phyloP scores from a whole-genome alignment of 1,284 basidiomycete genomes.

The Austroboletus niveus region DNA sequence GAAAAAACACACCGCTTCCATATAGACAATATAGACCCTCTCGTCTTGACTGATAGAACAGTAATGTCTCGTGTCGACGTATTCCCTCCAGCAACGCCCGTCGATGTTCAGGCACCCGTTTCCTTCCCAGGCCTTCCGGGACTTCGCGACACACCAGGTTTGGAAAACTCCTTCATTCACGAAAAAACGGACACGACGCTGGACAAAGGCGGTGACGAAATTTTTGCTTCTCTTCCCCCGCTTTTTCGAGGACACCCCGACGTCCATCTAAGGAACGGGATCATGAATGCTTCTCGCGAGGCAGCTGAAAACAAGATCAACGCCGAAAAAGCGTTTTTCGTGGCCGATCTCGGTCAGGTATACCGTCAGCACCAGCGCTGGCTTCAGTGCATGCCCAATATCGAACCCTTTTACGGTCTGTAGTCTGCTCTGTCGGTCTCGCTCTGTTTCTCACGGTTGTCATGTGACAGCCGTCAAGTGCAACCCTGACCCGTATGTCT shows the following conservation, averaged over 20 bases:
- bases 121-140: conserved; percentile 29
- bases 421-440: conserved; percentile 19
- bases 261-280: conserved; percentile 67
- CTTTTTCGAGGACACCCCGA: conserved; percentile 67
- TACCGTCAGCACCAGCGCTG: conserved; percentile 88
- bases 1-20: conserved; percentile 17
- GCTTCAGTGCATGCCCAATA: conserved; percentile 76
- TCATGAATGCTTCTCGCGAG: conserved; percentile 59
- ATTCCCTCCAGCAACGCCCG: conserved; percentile 45
- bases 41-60: conserved; percentile 18
- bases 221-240: conserved; percentile 65
- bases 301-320: conserved; percentile 56
- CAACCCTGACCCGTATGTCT: conserved; percentile 94
- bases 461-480: conserved; percentile 45
- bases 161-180: conserved; percentile 25
- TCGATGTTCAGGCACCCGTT: conserved; percentile 38
- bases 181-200: conserved; percentile 27
- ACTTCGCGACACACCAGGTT: conserved; percentile 29
- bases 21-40: conserved; percentile 32
- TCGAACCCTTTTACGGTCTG: conserved; percentile 83
- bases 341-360: conserved; percentile 89
- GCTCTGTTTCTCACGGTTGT: conserved; percentile 20
- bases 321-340: conserved; percentile 94
- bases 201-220: conserved; percentile 32
- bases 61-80: conserved; percentile 63